Evolutionary conservation across 208 protist species (phyloP).

Genomic region (Naegleria lovaniensis): DNA sequence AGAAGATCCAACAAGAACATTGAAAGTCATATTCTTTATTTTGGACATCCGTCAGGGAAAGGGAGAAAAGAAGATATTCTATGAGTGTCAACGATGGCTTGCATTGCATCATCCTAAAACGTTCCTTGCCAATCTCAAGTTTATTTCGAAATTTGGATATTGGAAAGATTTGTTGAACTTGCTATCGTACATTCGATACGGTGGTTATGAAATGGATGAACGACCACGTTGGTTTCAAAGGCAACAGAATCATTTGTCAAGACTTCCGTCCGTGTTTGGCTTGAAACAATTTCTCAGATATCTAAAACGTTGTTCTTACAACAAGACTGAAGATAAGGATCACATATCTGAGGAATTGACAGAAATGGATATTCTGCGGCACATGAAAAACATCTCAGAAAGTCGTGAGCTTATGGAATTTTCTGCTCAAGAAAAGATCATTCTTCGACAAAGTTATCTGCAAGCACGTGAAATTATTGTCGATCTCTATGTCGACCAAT

Average conservation of each 20-base stretch:
- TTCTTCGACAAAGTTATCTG: neutral
- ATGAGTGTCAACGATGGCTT: conserved; percentile 26
- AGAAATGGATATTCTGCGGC: too few relatives aligned
- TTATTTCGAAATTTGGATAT: conserved; percentile 35
- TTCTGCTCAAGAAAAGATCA: neutral
- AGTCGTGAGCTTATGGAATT: too few relatives aligned
- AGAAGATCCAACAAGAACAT: conserved; percentile 25
- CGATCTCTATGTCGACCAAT: conserved; percentile 11
- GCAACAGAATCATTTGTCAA: too few relatives aligned
- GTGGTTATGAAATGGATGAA: neutral
- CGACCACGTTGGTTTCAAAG: neutral
- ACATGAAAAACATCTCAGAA: too few relatives aligned
- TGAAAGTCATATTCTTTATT: conserved; percentile 37
- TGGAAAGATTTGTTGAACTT: conserved; percentile 35
- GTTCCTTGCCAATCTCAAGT: conserved; percentile 30
- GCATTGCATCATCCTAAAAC: neutral
- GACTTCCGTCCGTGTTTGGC: too few relatives aligned
- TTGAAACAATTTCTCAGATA: too few relatives aligned
- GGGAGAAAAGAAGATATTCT: conserved; percentile 32
- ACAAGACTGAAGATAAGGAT: too few relatives aligned
- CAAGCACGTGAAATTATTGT: neutral
- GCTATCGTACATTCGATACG: neutral
- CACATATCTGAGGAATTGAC: too few relatives aligned
- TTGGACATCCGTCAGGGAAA: conserved; percentile 36
- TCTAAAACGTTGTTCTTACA: too few relatives aligned